These are phyloP conservation scores for Parascedosporium putredinis DNA, from an alignment of 2,329 filamentous ascomycete genomes.

Conservation along the genomic window DNA sequence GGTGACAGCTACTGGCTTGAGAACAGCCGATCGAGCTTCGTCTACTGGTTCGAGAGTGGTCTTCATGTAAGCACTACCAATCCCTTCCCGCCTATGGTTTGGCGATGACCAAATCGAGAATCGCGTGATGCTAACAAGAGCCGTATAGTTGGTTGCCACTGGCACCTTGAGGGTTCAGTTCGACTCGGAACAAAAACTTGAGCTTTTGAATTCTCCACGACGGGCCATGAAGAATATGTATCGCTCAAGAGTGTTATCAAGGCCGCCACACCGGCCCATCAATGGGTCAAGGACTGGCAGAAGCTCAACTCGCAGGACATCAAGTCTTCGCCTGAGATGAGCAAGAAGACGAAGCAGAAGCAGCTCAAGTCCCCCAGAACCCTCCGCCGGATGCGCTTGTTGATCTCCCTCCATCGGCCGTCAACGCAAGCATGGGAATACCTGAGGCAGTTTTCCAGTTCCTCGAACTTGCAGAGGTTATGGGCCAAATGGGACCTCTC, in stretches of 20 bases:
- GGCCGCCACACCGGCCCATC: conserved; percentile 49
- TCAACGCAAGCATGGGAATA: conserved; percentile 47
- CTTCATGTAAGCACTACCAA: conserved; percentile 70
- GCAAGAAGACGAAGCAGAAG: conserved; percentile 53
- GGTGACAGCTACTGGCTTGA: conserved; percentile 64
- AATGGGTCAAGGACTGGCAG: conserved; percentile 57
- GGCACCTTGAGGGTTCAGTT: conserved; percentile 73
- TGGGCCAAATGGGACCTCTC: conserved; percentile 56
- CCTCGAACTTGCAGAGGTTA: conserved; percentile 56
- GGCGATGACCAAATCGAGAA: neutral
- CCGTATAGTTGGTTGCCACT: conserved; percentile 58
- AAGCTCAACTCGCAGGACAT: conserved; percentile 45
- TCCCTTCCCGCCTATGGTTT: neutral
- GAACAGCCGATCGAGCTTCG: conserved; percentile 65
- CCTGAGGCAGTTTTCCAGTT: conserved; percentile 53
- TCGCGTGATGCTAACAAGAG: conserved; percentile 17
- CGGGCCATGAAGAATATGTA: conserved; percentile 72
- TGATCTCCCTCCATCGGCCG: conserved; percentile 46
- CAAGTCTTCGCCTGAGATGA: conserved; percentile 55
- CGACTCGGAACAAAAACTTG: conserved; percentile 68
- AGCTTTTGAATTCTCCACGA: conserved; percentile 75
- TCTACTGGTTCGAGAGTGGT: conserved; percentile 80
- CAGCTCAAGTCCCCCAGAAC: conserved; percentile 48
- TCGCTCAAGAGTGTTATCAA: conserved; percentile 56
- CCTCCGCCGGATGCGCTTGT: conserved; percentile 47